phyloP scores from a whole-genome alignment of 768 basidiomycete species.

The Chalciporus piperatus region DNA sequence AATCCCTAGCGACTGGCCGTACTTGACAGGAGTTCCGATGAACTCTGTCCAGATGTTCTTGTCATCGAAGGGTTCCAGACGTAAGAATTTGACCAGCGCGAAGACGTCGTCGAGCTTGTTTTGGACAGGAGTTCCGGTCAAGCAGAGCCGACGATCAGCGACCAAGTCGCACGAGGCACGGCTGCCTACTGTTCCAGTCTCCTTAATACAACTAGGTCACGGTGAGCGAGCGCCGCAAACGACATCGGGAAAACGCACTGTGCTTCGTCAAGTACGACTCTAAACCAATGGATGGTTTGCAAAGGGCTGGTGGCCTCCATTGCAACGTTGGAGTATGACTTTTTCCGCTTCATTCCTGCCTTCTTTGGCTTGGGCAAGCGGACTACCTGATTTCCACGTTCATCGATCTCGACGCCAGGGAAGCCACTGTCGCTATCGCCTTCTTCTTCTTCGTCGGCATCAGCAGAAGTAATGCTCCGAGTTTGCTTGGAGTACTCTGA shows the following conservation, averaged over 20 bases:
- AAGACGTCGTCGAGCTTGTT: constrained; percentile 99
- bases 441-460: constrained; percentile 68
- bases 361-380: constrained; percentile 67
- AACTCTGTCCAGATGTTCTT: constrained; percentile 91
- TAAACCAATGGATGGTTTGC: constrained; percentile 95
- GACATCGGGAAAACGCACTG: constrained; percentile 61
- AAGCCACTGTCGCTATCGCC: constrained; percentile 62
- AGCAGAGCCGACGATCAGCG: constrained; percentile 88
- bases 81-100: constrained; percentile 94
- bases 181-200: constrained; percentile 89
- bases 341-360: constrained; percentile 65
- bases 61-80: constrained; percentile 89
- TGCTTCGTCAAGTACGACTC: constrained; percentile 91
- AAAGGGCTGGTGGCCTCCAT: constrained; percentile 69
- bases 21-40: constrained; percentile 91
- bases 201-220: constrained; percentile 84
- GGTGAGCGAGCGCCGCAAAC: background rate
- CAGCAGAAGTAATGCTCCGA: constrained; percentile 54
- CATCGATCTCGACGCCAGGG: constrained; percentile 63
- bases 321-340: constrained; percentile 40
- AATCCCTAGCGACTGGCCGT: constrained; percentile 84
- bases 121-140: constrained; percentile 99
- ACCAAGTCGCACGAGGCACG: constrained; percentile 93
- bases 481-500: constrained; percentile 92
- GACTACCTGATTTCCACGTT: constrained; percentile 58